phyloP scores from a whole-genome alignment of 1,284 basidiomycete species.

The Somion occarium region DNA sequence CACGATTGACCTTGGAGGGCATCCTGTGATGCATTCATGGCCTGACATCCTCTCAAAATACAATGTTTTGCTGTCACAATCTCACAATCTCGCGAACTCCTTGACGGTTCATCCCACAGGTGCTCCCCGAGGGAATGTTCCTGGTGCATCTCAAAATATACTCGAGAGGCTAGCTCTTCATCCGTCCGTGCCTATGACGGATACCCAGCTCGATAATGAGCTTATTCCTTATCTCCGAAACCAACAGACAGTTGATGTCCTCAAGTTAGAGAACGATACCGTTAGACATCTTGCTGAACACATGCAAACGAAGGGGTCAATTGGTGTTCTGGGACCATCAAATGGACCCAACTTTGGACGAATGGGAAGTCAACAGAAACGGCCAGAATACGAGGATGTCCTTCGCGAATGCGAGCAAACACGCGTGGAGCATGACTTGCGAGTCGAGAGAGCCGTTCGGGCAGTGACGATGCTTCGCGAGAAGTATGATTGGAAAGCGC shows the following conservation, averaged over 20 bases:
- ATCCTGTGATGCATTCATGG: constrained; percentile 63
- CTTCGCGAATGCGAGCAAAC: constrained; percentile 62
- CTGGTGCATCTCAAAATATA: constrained; percentile 32
- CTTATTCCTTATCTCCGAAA: constrained; percentile 69
- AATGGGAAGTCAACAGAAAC: constrained; percentile 10
- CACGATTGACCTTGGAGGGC: constrained; percentile 54
- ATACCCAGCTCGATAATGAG: constrained; percentile 64
- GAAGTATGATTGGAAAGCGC: constrained; percentile 72
- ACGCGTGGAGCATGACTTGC: constrained; percentile 59
- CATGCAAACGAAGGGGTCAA: constrained; percentile 55
- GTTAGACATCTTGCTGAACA: constrained; percentile 64
- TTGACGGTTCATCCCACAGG: constrained; percentile 26
- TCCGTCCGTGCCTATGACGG: constrained; percentile 50
- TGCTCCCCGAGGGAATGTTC: constrained; percentile 12
- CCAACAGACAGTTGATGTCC: constrained; percentile 70
- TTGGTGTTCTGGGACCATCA: constrained; percentile 34
- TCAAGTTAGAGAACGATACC: constrained; percentile 60
- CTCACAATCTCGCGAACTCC: constrained; percentile 63
- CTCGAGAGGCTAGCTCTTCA: constrained; percentile 65
- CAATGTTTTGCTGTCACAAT: constrained; percentile 75
- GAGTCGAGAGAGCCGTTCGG: constrained; percentile 65
- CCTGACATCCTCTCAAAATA: constrained; percentile 80
- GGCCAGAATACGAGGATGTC: constrained; percentile 52
- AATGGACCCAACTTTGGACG: not conserved
- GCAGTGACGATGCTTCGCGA: constrained; percentile 71